These are phyloP conservation scores for Penicillium paneum DNA, from an alignment of 2,329 filamentous ascomycete genomes.

Conservation along the genomic window DNA sequence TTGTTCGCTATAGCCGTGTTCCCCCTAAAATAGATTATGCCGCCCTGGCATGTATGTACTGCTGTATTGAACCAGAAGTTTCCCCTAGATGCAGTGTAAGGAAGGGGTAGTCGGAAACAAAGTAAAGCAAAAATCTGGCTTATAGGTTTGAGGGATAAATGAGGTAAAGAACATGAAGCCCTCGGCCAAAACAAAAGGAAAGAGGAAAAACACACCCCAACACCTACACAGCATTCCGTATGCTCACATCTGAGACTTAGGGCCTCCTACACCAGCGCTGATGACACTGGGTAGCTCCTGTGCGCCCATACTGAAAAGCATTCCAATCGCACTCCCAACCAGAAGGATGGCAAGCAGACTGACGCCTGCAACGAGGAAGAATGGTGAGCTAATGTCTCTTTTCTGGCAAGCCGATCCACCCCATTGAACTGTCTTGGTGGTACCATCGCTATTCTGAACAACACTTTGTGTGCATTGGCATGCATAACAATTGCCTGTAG, in stretches of 20 bases:
- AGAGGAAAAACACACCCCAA: neutral
- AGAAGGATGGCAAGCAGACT: constrained; percentile 66
- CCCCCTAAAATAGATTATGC: neutral
- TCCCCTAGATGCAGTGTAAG: neutral
- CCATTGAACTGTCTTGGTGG: constrained; percentile 68
- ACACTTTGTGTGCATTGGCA: constrained; percentile 70
- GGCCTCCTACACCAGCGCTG: constrained; percentile 82
- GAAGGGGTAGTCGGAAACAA: neutral
- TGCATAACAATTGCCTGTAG: constrained; percentile 63
- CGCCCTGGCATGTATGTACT: neutral
- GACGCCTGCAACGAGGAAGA: constrained; percentile 80
- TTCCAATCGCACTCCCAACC: constrained; percentile 67
- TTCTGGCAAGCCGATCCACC: constrained; percentile 86
- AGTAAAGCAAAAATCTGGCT: neutral
- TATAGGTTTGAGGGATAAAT: neutral
- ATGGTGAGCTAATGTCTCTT: constrained; percentile 80
- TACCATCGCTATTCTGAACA: constrained; percentile 44
- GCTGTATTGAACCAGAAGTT: neutral
- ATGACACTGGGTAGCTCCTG: constrained; percentile 91
- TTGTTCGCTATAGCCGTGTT: neutral
- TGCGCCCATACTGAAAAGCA: constrained; percentile 79
- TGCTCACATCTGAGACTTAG: constrained; percentile 49
- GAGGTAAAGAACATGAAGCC: neutral
- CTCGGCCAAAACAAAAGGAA: neutral
- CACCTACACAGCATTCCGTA: neutral